These are phyloP conservation scores for Colletotrichum caudatum DNA, from an alignment of 2,329 filamentous ascomycete species.

Conservation along the genomic window DNA sequence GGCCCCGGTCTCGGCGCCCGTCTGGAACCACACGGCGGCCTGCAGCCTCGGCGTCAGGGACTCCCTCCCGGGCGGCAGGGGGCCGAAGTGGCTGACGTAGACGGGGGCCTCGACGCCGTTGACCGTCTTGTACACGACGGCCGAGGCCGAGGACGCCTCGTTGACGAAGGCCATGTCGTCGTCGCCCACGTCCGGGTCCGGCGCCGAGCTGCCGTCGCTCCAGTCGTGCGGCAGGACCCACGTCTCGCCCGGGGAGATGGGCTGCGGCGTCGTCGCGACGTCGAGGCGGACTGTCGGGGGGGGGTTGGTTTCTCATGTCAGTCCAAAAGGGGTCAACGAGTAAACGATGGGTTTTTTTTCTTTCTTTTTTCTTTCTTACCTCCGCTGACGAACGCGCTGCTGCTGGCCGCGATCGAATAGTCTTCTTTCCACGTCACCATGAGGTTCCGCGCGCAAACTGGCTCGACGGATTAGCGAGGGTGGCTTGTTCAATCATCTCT, in stretches of 20 bases:
- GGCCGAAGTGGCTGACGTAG: slow-evolving; percentile 19
- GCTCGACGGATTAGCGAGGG: background rate
- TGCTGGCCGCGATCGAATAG: slow-evolving; percentile 14
- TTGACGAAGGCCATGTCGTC: slow-evolving; percentile 9
- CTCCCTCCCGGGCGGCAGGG: slow-evolving; percentile 8
- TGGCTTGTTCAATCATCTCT: fast-evolving
- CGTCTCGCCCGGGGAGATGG: background rate
- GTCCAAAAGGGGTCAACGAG: background rate
- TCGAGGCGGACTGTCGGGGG: background rate
- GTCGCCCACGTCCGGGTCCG: background rate
- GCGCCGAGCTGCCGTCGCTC: background rate
- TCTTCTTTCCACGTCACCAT: slow-evolving; percentile 9
- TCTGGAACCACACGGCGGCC: slow-evolving; percentile 20
- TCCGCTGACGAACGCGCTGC: slow-evolving; percentile 17
- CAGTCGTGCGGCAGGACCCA: slow-evolving; percentile 5
- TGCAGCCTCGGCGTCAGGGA: background rate
- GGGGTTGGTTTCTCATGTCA: background rate
- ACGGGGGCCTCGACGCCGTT: slow-evolving; percentile 17
- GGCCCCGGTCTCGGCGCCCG: slow-evolving; percentile 3
- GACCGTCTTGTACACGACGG: slow-evolving; percentile 19
- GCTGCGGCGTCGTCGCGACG: slow-evolving; percentile 7
- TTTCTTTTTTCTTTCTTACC: background rate
- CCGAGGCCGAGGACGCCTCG: background rate
- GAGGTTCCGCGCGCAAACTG: slow-evolving; percentile 16
- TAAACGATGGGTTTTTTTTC: too few relatives aligned